Conservation (phyloP, 1,284 basidiomycete species). For the Cryptococcus wingfieldii region DNA sequence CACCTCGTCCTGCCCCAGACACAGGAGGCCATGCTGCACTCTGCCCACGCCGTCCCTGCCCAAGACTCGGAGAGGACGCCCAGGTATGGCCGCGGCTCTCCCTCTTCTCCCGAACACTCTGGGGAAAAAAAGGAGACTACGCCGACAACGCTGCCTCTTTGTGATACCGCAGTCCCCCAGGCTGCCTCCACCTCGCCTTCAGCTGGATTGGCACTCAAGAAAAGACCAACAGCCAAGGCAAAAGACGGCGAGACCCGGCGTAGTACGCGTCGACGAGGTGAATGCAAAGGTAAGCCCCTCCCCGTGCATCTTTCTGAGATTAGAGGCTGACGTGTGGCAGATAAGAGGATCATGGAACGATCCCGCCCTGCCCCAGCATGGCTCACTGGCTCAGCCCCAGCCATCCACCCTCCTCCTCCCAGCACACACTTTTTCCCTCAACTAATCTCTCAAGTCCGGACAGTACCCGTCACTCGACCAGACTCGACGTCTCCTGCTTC, state of each 20-base stretch:
- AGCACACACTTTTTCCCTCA: not conserved
- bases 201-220: too few relatives aligned
- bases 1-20: too few relatives aligned
- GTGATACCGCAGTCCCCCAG: too few relatives aligned
- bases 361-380: constrained; percentile 4
- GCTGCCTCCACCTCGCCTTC: too few relatives aligned
- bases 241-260: not conserved
- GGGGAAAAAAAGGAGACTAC: too few relatives aligned
- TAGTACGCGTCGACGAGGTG: constrained; percentile 7
- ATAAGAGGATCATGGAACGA: constrained; percentile 3
- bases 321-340: not conserved
- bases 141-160: too few relatives aligned
- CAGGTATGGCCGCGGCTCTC: too few relatives aligned
- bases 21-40: too few relatives aligned
- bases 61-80: too few relatives aligned
- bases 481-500: not conserved
- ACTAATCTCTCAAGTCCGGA: not conserved
- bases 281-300: constrained; percentile 5
- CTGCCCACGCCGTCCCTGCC: too few relatives aligned
- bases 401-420: not conserved
- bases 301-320: not conserved
- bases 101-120: too few relatives aligned
- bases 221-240: not conserved
- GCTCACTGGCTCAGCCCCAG: not conserved
- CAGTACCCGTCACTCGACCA: not conserved